phyloP scores from a whole-genome alignment of 768 basidiomycete genomes.

The Suillus clintonianus region DNA sequence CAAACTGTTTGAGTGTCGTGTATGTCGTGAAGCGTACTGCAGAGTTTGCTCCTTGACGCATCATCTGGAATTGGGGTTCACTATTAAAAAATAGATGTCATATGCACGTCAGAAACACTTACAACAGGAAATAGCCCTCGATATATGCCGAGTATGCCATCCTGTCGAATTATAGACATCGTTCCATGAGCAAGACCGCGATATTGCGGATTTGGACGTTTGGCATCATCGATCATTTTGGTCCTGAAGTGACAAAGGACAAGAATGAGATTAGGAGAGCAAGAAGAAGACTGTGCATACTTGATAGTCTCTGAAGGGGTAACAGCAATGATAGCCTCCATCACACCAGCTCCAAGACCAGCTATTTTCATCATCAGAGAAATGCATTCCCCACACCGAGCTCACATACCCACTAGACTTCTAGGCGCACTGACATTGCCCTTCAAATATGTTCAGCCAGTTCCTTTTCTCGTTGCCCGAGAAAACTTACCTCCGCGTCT shows the following conservation, averaged over 20 bases:
- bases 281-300: conserved; percentile 44
- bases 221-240: conserved; percentile 94
- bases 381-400: neutral
- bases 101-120: conserved; percentile 30
- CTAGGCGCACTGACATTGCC: conserved; percentile 88
- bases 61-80: conserved; percentile 71
- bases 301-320: conserved; percentile 99
- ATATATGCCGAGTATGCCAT: conserved; percentile 85
- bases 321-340: conserved; percentile 90
- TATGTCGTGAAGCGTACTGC: conserved; percentile 95
- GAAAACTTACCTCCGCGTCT: conserved; percentile 68
- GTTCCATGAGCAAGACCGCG: conserved; percentile 89
- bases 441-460: conserved; percentile 39
- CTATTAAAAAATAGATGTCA: neutral
- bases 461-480: neutral
- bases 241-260: conserved; percentile 58
- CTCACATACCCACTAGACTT: conserved; percentile 73
- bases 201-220: conserved; percentile 81
- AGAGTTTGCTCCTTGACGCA: conserved; percentile 97
- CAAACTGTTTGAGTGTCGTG: conserved; percentile 89
- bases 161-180: conserved; percentile 72
- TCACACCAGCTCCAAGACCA: conserved; percentile 86
- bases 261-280: neutral
- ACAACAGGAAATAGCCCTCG: conserved; percentile 94
- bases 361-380: conserved; percentile 38